phyloP scores from a whole-genome alignment of 2,329 filamentous ascomycete species.

The Lecanicillium sp. region DNA sequence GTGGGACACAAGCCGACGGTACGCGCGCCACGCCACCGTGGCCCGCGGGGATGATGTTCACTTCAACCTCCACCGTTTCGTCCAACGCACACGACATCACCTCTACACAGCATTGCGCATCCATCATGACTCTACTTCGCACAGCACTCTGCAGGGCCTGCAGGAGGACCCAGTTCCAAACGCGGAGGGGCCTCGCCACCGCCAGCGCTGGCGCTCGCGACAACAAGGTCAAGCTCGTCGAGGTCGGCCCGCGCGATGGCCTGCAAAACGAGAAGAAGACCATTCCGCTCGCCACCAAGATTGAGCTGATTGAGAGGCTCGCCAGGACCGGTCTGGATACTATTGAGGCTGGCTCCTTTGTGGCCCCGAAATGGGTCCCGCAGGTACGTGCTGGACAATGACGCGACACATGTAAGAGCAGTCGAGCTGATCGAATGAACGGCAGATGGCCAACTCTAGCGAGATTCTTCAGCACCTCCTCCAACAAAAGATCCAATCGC shows the following conservation, averaged over 20 bases:
- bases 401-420: not conserved
- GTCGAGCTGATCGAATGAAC: not conserved
- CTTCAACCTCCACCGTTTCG: conserved; percentile 4
- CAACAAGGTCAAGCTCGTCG: conserved; percentile 57
- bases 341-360: conserved; percentile 78
- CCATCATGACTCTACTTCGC: conserved; percentile 27
- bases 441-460: conserved; percentile 70
- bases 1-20: conserved; percentile 5
- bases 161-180: conserved; percentile 22
- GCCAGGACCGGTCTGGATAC: conserved; percentile 60
- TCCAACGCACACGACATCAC: conserved; percentile 4
- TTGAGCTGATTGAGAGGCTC: conserved; percentile 65
- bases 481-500: conserved; percentile 44
- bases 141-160: conserved; percentile 31
- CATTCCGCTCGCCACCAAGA: conserved; percentile 65
- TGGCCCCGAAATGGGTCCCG: conserved; percentile 77
- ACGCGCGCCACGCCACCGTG: conserved; percentile 7
- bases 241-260: conserved; percentile 81
- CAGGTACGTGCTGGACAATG: conserved; percentile 47
- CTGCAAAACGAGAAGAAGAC: conserved; percentile 74
- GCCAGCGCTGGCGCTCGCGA: conserved; percentile 25
- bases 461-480: conserved; percentile 66
- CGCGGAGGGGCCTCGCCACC: conserved; percentile 32
- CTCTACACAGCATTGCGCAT: conserved; percentile 1
- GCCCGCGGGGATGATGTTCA: not conserved